These are phyloP conservation scores for Thelonectria olida DNA, from an alignment of 2,329 filamentous ascomycete genomes.

Conservation along the genomic window DNA sequence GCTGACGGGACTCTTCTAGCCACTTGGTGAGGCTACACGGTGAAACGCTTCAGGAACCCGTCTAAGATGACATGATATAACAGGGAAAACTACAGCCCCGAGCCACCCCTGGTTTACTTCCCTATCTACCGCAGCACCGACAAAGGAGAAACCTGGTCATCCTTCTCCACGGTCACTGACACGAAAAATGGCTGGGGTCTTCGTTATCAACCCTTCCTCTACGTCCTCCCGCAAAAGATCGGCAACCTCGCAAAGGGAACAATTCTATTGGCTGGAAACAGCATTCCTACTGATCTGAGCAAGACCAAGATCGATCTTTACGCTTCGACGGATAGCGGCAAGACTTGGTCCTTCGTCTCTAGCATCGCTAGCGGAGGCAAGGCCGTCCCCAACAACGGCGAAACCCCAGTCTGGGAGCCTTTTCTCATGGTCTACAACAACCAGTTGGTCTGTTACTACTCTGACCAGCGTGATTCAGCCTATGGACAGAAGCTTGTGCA, in stretches of 20 bases:
- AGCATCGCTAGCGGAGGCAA: conserved; percentile 9
- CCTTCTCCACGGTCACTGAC: conserved; percentile 70
- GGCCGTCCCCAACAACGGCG: not conserved
- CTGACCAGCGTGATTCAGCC: conserved; percentile 5
- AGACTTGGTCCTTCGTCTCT: conserved; percentile 16
- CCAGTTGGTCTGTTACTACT: conserved; percentile 19
- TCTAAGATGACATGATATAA: no score
- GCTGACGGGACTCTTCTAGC: no score
- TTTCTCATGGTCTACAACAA: conserved; percentile 20
- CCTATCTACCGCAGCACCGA: no score
- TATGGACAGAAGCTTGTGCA: conserved; percentile 58
- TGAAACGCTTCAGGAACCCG: no score
- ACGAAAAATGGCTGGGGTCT: conserved; percentile 70
- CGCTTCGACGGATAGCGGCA: conserved; percentile 3
- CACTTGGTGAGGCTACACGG: no score
- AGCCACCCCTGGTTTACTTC: no score
- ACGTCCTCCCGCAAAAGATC: conserved; percentile 65
- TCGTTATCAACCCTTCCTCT: conserved; percentile 74
- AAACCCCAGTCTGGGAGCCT: conserved; percentile 14
- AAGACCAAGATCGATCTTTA: conserved; percentile 23
- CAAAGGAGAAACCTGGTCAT: conserved; percentile 70
- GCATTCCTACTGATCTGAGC: not conserved
- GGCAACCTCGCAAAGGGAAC: conserved; percentile 59
- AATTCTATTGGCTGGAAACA: conserved; percentile 17
- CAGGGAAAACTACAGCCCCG: no score